These are phyloP conservation scores for Parafenestella ontariensis DNA, from an alignment of 2,329 filamentous ascomycete species.

Conservation along the genomic window DNA sequence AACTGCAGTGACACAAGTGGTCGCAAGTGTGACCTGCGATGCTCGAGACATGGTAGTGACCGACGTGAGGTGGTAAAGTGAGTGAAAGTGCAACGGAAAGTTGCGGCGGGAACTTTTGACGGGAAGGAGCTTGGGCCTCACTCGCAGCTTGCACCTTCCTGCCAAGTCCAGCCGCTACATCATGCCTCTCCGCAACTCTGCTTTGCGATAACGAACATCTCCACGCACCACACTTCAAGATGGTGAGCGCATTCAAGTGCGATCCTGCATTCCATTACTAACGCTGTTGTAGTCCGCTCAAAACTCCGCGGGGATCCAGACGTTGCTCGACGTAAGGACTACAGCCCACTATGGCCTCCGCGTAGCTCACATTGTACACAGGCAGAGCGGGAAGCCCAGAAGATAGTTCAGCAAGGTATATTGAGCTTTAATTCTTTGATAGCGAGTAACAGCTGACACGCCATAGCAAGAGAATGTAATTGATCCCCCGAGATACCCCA, in stretches of 20 bases:
- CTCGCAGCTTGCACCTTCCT: slow-evolving; percentile 17
- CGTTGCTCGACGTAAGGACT: slow-evolving; percentile 87
- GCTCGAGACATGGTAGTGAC: slow-evolving; percentile 77
- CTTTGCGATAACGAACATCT: slow-evolving; percentile 27
- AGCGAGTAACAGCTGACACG: slow-evolving; percentile 21
- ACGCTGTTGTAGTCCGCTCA: slow-evolving; percentile 78
- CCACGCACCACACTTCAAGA: slow-evolving; percentile 26
- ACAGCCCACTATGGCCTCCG: slow-evolving; percentile 32
- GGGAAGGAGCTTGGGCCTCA: slow-evolving; percentile 42
- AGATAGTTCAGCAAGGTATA: slow-evolving; percentile 96
- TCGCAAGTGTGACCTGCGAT: slow-evolving; percentile 83
- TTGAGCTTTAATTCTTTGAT: slow-evolving; percentile 10
- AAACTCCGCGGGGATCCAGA: slow-evolving; percentile 98
- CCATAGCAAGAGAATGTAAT: slow-evolving; percentile 84
- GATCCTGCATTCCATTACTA: slow-evolving; percentile 12
- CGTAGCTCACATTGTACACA: slow-evolving; percentile 57
- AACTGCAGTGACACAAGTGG: slow-evolving; percentile 77
- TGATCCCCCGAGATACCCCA: slow-evolving; percentile 5
- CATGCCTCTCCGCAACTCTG: slow-evolving; percentile 30
- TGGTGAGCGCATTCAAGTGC: slow-evolving; percentile 24
- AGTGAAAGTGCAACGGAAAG: slow-evolving; percentile 12
- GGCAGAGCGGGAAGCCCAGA: slow-evolving; percentile 98
- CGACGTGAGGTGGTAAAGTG: slow-evolving; percentile 1
- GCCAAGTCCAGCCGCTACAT: slow-evolving; percentile 37
- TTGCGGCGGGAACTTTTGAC: slow-evolving; percentile 20